Evolutionary conservation across 2,329 filamentous ascomycete genomes (phyloP), one percentile per base, ranked within the genome.

Genomic region (Penicillium capsulatum): DNA sequence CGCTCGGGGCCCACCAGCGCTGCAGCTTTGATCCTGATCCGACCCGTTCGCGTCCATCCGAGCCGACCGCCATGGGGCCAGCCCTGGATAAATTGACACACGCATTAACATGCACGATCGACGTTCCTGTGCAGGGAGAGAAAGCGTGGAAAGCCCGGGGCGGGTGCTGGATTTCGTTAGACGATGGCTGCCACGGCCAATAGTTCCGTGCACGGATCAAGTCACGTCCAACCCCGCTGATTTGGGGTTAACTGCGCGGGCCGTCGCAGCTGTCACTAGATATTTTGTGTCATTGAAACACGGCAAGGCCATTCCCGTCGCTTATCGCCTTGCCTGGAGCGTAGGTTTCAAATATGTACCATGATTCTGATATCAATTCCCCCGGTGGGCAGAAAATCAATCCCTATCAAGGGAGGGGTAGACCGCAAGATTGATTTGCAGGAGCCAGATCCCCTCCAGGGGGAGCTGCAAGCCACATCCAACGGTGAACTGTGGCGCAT

Each of bases 181-280:
- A 9, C 19, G 19, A 22, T 5, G 9, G 19, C 19, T 22, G 19
- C 19, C 9, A 9, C 5, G 5, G 19, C 40, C 50, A 54, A 53
- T 53, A 54, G 51, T 54, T 42, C 17, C 27, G 50, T 46, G 48
- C 51, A 54, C 51, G 44, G 51, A 46, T 53, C 51, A 44, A 42
- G 36, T n/a, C 4, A 36, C 39, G 37, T 28, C 36, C 34, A 27
- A 42, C 38, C 35, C 45, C 15, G 29, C 34, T 4, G 11, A 16
- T 33, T 40, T 33, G 20, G 17, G 26, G 20, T 17, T 38, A 35
- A 34, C 41, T 34, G 30, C 11, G 36, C 40, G 38, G 27, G 28
- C 29, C 34, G 19, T 45, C 36, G 37, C 40, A 40, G 42, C 32
- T 52, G 38, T 44, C 35, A 47, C 15, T 22, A 5, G 19, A 22